Base-by-base conservation (phyloP, 2,329 filamentous ascomycete genomes). In the Penicillium sp. region DNA sequence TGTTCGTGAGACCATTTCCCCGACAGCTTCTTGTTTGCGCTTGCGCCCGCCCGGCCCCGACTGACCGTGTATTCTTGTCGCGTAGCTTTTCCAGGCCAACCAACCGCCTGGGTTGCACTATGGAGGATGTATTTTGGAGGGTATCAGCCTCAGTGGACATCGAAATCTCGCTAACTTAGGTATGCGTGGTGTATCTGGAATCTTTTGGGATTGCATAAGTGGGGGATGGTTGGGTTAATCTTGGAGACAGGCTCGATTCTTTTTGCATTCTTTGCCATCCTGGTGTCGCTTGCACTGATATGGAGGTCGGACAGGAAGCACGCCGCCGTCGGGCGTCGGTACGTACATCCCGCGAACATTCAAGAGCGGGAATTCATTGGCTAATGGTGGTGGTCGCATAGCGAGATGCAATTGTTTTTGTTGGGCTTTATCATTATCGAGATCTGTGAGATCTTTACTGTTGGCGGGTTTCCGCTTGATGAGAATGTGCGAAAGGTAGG, bases 391-490 rank as follows among this genome's bases (percentile, higher is more conserved):
- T 44, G 16, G n/a, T 55, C 55, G 57, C 6, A 47, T 71, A 96
- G 95, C 76, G 95, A 99, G 78, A 98, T 99, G 86, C 95, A 99
- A 82, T 71, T 97, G 36, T 98, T 99, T 79, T 85, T 99, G 52
- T 62, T 91, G 43, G 89, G 90, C 52, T 99, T 92, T 75, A 89
- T 96, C 58, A 78, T 98, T 59, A 87, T 98, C 61, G 87, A 90
- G 69, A 90, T 99, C 70, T 97, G 93, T 78, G 95, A 98, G 76
- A 96, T 99, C 70, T 97, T 99, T 79, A 93, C 92, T 0, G 87
- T 98, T 37, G 95, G 95, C 66, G 90, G 89, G 33, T 94, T 99
- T 69, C 92, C 94, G 2, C 79, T 97, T 19, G 80, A 85, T 66
- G 79, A 82, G 54, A 85, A 79, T 51, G 89, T 91, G 59, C 87